These are phyloP conservation scores for Pleurotus tuber-regium DNA, from an alignment of 768 basidiomycete species.

Conservation along the genomic window DNA sequence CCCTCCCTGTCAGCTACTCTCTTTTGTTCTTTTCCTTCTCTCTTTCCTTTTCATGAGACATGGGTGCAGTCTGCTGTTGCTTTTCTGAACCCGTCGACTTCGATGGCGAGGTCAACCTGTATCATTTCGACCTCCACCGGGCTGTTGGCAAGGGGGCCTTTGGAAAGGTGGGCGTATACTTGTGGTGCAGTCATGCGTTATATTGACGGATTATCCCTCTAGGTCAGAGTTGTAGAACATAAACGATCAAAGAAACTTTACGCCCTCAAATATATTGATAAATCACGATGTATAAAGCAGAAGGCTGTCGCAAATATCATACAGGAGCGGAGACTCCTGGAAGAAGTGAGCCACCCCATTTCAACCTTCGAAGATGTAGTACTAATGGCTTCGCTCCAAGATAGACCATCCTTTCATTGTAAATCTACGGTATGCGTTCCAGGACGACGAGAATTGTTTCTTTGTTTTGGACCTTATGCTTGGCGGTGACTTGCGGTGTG, in stretches of 20 bases:
- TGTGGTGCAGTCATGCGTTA: slow-evolving; percentile 11
- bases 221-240: slow-evolving; percentile 98
- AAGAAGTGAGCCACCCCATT: slow-evolving; percentile 61
- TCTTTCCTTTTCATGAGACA: slow-evolving; percentile 39
- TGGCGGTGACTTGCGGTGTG: slow-evolving; percentile 90
- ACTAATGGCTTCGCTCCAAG: slow-evolving; percentile 34
- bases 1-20: not conserved
- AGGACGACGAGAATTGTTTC: slow-evolving; percentile 97
- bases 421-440: slow-evolving; percentile 93
- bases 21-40: slow-evolving; percentile 22
- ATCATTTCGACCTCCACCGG: slow-evolving; percentile 94
- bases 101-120: slow-evolving; percentile 82
- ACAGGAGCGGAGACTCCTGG: slow-evolving; percentile 88
- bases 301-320: slow-evolving; percentile 91
- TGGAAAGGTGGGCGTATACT: slow-evolving; percentile 72
- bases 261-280: slow-evolving; percentile 98
- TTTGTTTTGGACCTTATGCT: slow-evolving; percentile 97
- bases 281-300: slow-evolving; percentile 86
- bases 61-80: slow-evolving; percentile 55
- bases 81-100: slow-evolving; percentile 83
- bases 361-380: not conserved
- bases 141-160: slow-evolving; percentile 97
- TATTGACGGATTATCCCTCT: too few relatives aligned
- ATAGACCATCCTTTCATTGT: slow-evolving; percentile 89
- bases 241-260: slow-evolving; percentile 90